Conservation (phyloP, 139 green algal species). For the Zygnema cylindricum region DNA sequence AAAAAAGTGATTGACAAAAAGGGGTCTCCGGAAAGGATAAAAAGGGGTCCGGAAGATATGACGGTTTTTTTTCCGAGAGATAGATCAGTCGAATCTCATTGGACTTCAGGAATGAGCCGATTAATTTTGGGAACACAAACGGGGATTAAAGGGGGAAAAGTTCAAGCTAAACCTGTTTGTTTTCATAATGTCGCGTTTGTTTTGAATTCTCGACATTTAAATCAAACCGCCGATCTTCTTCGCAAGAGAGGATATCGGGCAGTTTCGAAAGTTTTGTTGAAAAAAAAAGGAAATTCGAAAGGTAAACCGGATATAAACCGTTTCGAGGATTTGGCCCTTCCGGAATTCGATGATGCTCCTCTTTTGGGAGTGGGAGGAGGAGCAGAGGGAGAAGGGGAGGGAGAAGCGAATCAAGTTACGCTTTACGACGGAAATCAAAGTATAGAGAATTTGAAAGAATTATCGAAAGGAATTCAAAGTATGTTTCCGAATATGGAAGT, state of each 20-base stretch:
- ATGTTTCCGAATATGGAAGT: constrained; percentile 32
- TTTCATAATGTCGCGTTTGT: constrained; percentile 40
- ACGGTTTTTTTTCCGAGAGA: constrained; percentile 38
- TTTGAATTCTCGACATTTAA: constrained; percentile 15
- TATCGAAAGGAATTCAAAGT: not conserved
- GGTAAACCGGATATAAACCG: not conserved
- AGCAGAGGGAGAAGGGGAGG: not conserved
- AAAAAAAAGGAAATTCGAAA: not conserved
- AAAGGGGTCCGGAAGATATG: not conserved
- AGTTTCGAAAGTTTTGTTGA: not conserved
- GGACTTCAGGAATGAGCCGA: constrained; percentile 3
- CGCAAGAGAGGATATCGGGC: not conserved
- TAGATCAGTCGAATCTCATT: constrained; percentile 13
- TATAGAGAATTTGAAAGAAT: constrained; percentile 6
- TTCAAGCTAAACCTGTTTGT: constrained; percentile 16
- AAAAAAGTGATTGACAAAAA: too few relatives aligned
- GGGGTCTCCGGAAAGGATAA: not conserved
- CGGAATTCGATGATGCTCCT: not conserved
- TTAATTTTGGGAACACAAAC: constrained; percentile 12
- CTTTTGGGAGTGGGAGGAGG: not conserved
- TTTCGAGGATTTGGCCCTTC: not conserved
- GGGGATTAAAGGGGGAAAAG: not conserved
- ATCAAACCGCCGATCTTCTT: constrained; percentile 1
- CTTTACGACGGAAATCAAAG: constrained; percentile 14
- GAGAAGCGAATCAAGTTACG: constrained; percentile 16